Conservation (phyloP, 2,329 filamentous ascomycete genomes). For the Diaporthe sp. region DNA sequence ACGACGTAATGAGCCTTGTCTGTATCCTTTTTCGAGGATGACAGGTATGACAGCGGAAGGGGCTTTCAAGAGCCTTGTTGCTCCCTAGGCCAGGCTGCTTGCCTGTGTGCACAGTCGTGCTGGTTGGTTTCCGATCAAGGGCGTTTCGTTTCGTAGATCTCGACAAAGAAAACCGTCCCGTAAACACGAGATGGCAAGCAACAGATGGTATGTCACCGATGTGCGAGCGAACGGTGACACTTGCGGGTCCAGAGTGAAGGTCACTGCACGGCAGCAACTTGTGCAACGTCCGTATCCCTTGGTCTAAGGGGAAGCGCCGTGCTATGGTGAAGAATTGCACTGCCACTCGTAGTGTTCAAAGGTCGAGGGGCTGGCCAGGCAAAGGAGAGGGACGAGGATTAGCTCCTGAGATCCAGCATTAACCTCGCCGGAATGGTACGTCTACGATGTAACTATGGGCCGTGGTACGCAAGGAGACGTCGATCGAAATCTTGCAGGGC, state of each 20-base stretch:
- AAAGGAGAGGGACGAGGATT: neutral
- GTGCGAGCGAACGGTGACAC: constrained; percentile 8
- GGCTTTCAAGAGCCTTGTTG: neutral
- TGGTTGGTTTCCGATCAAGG: constrained; percentile 29
- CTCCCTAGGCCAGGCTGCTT: neutral
- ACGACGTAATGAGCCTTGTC: constrained; percentile 11
- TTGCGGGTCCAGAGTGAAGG: neutral
- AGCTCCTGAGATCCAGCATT: constrained; percentile 23
- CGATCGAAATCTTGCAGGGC: constrained; percentile 27
- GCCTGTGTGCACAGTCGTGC: too few species aligned
- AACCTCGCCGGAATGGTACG: neutral
- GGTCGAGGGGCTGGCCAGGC: neutral
- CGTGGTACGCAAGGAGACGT: constrained; percentile 7
- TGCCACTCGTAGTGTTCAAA: neutral
- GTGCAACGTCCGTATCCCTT: constrained; percentile 35
- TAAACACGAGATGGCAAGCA: constrained; percentile 35
- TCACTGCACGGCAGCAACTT: constrained; percentile 18
- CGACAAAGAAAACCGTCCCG: constrained; percentile 13
- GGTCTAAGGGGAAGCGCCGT: neutral
- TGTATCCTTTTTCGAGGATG: neutral
- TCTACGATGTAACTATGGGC: neutral
- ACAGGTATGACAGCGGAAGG: neutral
- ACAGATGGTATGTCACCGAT: neutral
- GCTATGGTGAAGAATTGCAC: neutral
- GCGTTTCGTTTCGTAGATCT: constrained; percentile 36